Percentiles rank a stretch among this genome's conserved stretches.
These are phyloP conservation scores for Solanum tarijense DNA, from an alignment of 257 asterid species.

Conservation along the genomic window DNA sequence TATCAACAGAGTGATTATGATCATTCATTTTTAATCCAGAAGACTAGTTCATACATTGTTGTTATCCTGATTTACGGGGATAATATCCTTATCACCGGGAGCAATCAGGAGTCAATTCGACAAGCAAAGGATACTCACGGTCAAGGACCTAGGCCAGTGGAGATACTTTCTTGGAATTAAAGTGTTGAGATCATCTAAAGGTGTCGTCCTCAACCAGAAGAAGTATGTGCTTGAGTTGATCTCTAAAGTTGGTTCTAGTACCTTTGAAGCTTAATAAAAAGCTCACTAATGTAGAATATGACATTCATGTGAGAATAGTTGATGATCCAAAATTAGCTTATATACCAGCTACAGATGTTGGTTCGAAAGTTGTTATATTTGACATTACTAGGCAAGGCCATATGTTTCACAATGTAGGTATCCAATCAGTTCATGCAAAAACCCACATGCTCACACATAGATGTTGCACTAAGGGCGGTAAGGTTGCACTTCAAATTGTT, in stretches of 20 bases:
- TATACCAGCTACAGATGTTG: neutral
- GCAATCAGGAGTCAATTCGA: neutral
- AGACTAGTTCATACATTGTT: neutral
- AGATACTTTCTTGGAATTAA: neutral
- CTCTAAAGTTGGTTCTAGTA: neutral
- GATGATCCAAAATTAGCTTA: neutral
- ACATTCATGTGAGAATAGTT: neutral
- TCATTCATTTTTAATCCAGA: neutral
- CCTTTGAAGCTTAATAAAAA: neutral
- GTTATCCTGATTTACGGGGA: neutral
- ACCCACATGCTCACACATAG: neutral
- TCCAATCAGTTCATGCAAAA: neutral
- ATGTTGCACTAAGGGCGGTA: neutral
- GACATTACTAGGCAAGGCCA: neutral
- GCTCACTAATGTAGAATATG: neutral
- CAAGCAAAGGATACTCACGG: neutral
- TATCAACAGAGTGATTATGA: neutral
- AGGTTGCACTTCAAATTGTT: neutral
- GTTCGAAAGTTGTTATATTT: neutral
- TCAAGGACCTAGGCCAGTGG: neutral
- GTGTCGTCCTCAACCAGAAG: neutral
- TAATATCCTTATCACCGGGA: neutral
- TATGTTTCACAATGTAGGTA: neutral
- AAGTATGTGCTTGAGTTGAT: neutral
- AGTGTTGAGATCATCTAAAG: neutral